Percentiles rank a stretch among this genome's conserved stretches.
Conservation (phyloP, 179 eudicot genomes). For the Beta lomatogona region DNA sequence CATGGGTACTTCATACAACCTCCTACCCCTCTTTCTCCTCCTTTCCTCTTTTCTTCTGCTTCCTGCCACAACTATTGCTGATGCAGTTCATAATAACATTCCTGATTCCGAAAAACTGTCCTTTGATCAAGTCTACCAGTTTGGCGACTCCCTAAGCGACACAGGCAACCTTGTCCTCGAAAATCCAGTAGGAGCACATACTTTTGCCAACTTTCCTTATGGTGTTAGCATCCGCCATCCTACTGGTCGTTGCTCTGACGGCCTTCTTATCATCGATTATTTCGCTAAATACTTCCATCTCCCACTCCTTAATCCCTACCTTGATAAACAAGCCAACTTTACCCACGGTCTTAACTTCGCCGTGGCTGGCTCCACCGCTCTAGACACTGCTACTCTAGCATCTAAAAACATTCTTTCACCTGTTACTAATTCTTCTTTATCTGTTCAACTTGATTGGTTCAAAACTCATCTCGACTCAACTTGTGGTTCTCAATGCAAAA, state of each 20-base stretch:
- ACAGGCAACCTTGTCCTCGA: neutral
- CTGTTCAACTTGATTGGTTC: slow-evolving; percentile 27
- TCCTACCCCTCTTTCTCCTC: neutral
- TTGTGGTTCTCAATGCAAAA: neutral
- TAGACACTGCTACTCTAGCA: slow-evolving; percentile 1
- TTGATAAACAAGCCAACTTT: slow-evolving; percentile 10
- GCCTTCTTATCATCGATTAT: slow-evolving; percentile 10
- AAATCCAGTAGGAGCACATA: neutral
- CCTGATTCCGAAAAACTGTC: neutral
- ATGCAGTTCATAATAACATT: neutral
- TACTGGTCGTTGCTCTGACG: slow-evolving; percentile 4
- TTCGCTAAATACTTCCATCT: slow-evolving; percentile 19
- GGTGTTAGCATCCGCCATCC: slow-evolving; percentile 2
- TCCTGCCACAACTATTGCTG: neutral
- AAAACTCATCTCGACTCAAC: slow-evolving; percentile 11
- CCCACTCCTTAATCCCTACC: slow-evolving; percentile 19
- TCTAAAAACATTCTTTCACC: slow-evolving; percentile 2
- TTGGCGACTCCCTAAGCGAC: neutral
- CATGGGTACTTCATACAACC: neutral
- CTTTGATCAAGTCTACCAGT: slow-evolving; percentile 2
- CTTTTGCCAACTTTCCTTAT: neutral
- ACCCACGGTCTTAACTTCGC: slow-evolving; percentile 27
- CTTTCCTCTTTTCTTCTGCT: too few relatives aligned
- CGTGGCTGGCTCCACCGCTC: slow-evolving; percentile 22
- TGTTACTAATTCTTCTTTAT: slow-evolving; percentile 7